Evolutionary conservation across 331 rosid species (phyloP).

Genomic region (Quercus tomentella): DNA sequence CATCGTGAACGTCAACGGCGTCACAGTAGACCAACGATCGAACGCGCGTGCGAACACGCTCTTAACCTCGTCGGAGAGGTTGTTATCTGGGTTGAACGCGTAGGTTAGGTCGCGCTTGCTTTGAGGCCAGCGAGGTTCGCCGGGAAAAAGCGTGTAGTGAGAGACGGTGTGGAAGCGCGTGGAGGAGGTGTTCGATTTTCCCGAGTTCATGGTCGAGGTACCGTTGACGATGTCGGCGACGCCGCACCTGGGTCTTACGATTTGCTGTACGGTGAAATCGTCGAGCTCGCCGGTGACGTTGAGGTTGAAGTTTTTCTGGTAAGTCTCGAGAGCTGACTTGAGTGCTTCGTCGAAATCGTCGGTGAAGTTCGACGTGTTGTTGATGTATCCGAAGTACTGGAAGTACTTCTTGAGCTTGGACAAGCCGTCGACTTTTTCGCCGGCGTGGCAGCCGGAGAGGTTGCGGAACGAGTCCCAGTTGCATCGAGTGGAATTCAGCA

Average conservation of each 20-base stretch:
- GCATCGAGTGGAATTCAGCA: background rate
- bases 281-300: constrained; percentile 77
- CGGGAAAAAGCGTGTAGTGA: constrained; percentile 61
- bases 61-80: constrained; percentile 33
- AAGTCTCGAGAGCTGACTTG: constrained; percentile 44
- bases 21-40: constrained; percentile 58
- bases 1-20: constrained; percentile 44
- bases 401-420: constrained; percentile 64
- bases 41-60: constrained; percentile 61
- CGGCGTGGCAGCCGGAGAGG: constrained; percentile 49
- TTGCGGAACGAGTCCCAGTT: constrained; percentile 56
- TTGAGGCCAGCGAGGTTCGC: constrained; percentile 65
- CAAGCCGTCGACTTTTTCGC: constrained; percentile 47
- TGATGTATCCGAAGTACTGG: constrained; percentile 68
- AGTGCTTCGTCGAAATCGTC: constrained; percentile 64
- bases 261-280: constrained; percentile 32
- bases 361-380: constrained; percentile 42
- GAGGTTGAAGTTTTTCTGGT: constrained; percentile 85
- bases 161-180: constrained; percentile 55
- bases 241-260: constrained; percentile 64
- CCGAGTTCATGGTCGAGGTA: constrained; percentile 58
- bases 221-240: constrained; percentile 73
- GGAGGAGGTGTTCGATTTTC: constrained; percentile 12
- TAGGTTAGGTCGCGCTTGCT: constrained; percentile 46
- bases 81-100: constrained; percentile 45